Evolutionary conservation across 2,329 filamentous ascomycete species (phyloP).

Genomic region (Parastagonospora nodorum): DNA sequence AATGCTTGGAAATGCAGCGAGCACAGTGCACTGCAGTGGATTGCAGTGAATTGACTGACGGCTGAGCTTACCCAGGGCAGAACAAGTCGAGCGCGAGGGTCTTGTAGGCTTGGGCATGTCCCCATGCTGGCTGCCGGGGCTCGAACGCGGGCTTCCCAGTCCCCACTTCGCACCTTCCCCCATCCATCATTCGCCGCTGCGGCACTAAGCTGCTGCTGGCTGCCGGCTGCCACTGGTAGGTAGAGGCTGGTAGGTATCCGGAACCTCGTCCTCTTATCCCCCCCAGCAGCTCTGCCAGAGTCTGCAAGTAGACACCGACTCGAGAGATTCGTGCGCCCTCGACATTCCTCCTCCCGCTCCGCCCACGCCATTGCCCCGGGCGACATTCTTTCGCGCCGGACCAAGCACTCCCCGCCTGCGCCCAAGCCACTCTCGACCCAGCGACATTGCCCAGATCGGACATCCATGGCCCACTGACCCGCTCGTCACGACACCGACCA

Average conservation of each 20-base stretch:
- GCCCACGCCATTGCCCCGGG: constrained; percentile 14
- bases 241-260: constrained; percentile 1
- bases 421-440: constrained; percentile 28
- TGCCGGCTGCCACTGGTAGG: constrained; percentile 14
- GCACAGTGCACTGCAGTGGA: neutral
- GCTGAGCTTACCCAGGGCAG: no score
- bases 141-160: constrained; percentile 10
- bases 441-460: constrained; percentile 18
- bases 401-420: constrained; percentile 12
- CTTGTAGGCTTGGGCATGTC: no score
- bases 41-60: neutral
- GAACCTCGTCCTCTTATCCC: constrained; percentile 5
- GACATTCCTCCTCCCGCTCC: constrained; percentile 1
- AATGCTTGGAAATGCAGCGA: constrained; percentile 12
- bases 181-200: constrained; percentile 30
- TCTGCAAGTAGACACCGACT: neutral
- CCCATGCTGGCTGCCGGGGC: neutral
- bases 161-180: constrained; percentile 18
- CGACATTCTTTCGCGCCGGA: constrained; percentile 34
- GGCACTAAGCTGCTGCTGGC: constrained; percentile 23
- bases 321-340: neutral
- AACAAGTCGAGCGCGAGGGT: no score
- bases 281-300: constrained; percentile 5
- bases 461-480: constrained; percentile 43
- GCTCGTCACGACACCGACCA: constrained; percentile 22